These are phyloP conservation scores for Penicillium cinerascens DNA, from an alignment of 495 filamentous ascomycete genomes.

Conservation along the genomic window DNA sequence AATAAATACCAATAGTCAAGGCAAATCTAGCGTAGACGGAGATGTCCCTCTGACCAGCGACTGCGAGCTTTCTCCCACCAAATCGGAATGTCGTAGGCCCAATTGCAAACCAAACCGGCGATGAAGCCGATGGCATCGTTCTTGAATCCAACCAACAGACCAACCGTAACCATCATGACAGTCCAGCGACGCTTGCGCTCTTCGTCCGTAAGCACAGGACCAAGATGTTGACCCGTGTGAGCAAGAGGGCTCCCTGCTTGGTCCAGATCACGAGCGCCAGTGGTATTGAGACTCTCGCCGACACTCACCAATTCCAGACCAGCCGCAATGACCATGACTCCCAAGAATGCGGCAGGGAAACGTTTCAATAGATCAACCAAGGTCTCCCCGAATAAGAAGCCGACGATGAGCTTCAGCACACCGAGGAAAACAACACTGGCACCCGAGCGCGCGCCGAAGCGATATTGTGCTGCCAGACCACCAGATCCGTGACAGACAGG, in stretches of 20 bases:
- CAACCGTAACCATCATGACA: constrained; percentile 84
- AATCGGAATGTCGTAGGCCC: constrained; percentile 41
- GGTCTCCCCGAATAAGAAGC: constrained; percentile 66
- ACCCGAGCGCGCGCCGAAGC: constrained; percentile 87
- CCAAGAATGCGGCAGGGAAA: constrained; percentile 72
- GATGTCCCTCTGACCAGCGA: constrained; percentile 32
- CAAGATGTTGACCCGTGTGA: constrained; percentile 35
- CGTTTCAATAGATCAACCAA: constrained; percentile 61
- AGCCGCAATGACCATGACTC: constrained; percentile 84
- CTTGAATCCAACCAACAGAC: constrained; percentile 74
- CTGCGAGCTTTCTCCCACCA: constrained; percentile 23
- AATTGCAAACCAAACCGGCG: constrained; percentile 72
- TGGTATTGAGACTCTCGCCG: constrained; percentile 74
- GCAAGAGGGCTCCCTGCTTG: constrained; percentile 33
- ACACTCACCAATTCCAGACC: constrained; percentile 82
- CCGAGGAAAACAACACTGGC: constrained; percentile 79
- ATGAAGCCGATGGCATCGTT: constrained; percentile 86
- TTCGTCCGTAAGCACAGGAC: constrained; percentile 48
- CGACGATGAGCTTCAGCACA: constrained; percentile 68
- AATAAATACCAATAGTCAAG: not conserved
- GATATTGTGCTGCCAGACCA: constrained; percentile 81
- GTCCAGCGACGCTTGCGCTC: constrained; percentile 71
- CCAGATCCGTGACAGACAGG: constrained; percentile 93
- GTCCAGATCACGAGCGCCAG: constrained; percentile 57
- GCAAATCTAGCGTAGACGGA: constrained; percentile 19